phyloP scores from a whole-genome alignment of 176 grass and related monocot species.

The Ampelocalamus luodianensis region DNA sequence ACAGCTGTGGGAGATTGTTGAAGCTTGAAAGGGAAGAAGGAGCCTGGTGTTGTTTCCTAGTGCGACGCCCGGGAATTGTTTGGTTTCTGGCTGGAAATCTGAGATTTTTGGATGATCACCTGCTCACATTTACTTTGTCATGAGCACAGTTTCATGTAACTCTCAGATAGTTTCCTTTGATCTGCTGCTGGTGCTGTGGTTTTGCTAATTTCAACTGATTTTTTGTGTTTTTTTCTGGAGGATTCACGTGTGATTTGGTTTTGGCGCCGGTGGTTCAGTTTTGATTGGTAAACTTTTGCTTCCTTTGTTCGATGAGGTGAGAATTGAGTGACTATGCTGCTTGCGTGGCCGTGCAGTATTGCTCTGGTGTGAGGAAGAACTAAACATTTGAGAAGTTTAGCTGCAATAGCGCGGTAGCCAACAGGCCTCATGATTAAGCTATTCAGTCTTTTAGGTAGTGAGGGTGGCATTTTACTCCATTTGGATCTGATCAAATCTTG shows the following conservation, averaged over 20 bases:
- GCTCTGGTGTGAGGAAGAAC: background rate
- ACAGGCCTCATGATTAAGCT: background rate
- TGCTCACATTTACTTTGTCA: constrained; percentile 1
- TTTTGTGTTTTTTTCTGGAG: background rate
- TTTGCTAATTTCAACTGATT: background rate
- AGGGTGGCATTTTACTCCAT: background rate
- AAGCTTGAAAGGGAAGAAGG: background rate
- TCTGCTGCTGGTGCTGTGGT: background rate
- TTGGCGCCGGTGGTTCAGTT: background rate
- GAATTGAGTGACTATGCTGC: background rate
- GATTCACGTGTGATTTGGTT: background rate
- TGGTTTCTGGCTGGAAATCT: background rate
- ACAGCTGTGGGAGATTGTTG: background rate
- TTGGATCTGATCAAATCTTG: background rate
- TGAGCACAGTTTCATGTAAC: background rate
- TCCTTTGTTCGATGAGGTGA: background rate
- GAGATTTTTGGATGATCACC: background rate
- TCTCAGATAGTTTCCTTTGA: constrained; percentile 1
- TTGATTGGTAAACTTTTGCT: background rate
- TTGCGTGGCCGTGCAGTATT: background rate
- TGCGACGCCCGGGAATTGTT: background rate
- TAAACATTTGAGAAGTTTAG: constrained; percentile 1
- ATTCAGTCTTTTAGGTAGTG: constrained; percentile 13
- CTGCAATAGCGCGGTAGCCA: background rate
- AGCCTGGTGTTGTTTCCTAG: background rate